Evolutionary conservation across 768 basidiomycete species (phyloP).

Genomic region (Pleurotus giganteus): DNA sequence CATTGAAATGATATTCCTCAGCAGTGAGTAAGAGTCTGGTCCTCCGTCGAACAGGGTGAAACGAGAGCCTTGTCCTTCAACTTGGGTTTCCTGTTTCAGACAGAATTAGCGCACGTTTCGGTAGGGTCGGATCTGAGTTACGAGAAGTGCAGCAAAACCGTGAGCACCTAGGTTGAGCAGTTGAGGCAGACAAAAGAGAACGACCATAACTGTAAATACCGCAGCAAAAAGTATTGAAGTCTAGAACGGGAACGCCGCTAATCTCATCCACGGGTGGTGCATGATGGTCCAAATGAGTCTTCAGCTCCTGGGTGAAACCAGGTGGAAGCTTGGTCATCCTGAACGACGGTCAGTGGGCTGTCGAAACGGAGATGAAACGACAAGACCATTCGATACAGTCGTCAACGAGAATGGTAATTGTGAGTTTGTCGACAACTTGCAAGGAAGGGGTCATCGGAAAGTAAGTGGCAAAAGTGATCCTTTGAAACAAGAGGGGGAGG

Average conservation of each 20-base stretch:
- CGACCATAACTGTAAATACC: conserved; percentile 20
- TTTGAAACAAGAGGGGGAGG: neutral
- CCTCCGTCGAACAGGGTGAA: conserved; percentile 83
- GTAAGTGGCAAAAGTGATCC: neutral
- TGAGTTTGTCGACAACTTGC: conserved; percentile 31
- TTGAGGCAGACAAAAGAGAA: neutral
- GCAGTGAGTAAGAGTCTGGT: conserved; percentile 71
- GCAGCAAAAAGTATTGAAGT: conserved; percentile 71
- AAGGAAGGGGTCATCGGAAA: neutral
- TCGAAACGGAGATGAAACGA: neutral
- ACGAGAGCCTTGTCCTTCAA: conserved; percentile 40
- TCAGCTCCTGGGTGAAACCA: conserved; percentile 73
- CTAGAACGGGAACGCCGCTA: conserved; percentile 59
- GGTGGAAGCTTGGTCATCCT: conserved; percentile 82
- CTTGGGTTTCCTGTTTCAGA: conserved; percentile 51
- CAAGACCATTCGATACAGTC: conserved; percentile 76
- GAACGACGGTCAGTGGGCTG: neutral
- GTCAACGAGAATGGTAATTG: conserved; percentile 71
- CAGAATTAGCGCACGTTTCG: too few species aligned
- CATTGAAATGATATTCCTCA: conserved; percentile 68
- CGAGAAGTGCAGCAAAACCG: conserved; percentile 80
- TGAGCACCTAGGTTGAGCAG: conserved; percentile 57
- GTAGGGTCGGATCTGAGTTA: conserved; percentile 23
- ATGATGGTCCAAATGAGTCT: conserved; percentile 55
- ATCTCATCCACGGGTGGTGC: conserved; percentile 36